Base-by-base conservation (phyloP, 2,329 filamentous ascomycete genomes). In the Gremmenia infestans region DNA sequence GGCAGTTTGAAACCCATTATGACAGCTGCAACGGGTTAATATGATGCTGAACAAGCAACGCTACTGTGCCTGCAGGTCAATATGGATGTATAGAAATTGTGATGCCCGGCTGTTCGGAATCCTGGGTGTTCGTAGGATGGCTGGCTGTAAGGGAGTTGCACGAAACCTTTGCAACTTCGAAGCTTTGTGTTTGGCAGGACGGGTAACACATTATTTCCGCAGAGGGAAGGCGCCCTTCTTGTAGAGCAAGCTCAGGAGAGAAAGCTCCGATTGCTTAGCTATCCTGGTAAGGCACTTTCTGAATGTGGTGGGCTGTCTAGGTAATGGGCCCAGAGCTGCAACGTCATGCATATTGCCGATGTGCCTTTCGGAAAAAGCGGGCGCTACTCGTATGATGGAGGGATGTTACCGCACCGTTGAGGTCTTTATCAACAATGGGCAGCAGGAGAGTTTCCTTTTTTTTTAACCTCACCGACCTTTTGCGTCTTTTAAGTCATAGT, bases 1-100 rank as follows among this genome's bases (percentile, higher is more conserved):
- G 65, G 67, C 9, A 68, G 48, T 15, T 36, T 23, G 50, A 69
- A 64, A 2, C 52, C 59, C 67, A 68, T 68, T 5, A 42, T 53
- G 51, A 45, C 36, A 48, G 36, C 14, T 15, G 45, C 19, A 56
- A 32, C 56, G 39, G 37, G 49, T 39, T 28, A 25, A 49, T 15
- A 49, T 49, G 32, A 19, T 48, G 45, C 28, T 23, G 42, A 45
- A n/a, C 42, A 19, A 25, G 45, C 19, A 15, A 47, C 14, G 45
- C 15, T 15, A 35, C 23, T 9, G 37, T 40, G 37, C n/a, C 53
- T 59, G 46, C 6, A 17, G 5, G 42, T 25, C 5, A 45, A 22
- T 12, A 22, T 12, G 19, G 19, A 22, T 45, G 5, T 14, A 45
- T 19, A 22, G 19, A 45, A 17, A 40, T 9, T 40, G 37, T 40